Conservation (phyloP, 176 grass and related monocot genomes). For the Pharus latifolius region DNA sequence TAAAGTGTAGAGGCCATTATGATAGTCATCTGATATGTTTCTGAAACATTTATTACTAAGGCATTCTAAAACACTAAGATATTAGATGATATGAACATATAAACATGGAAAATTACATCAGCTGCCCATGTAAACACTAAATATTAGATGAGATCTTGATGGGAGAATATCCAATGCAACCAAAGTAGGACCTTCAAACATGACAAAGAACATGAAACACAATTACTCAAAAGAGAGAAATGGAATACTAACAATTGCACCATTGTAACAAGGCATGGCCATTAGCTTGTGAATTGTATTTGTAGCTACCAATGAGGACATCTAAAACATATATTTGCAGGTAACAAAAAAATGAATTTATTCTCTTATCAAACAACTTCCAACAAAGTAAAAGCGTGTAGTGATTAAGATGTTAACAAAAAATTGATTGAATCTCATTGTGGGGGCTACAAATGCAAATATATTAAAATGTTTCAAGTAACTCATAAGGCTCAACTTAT, state of each 20-base stretch:
- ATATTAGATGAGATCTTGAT: neutral
- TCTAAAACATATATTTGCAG: neutral
- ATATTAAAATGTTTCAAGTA: neutral
- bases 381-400: neutral
- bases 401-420: neutral
- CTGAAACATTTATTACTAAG: no score
- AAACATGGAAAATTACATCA: no score
- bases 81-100: no score
- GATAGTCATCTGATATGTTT: no score
- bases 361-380: neutral
- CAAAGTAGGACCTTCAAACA: no score
- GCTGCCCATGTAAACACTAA: no score
- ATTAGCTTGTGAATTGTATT: neutral
- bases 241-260: neutral
- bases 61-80: no score
- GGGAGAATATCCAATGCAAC: neutral
- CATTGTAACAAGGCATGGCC: neutral
- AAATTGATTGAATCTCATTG: neutral
- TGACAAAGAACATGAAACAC: neutral
- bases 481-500: neutral
- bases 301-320: neutral
- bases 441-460: neutral
- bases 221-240: neutral
- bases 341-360: neutral
- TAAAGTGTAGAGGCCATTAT: no score